Evolutionary conservation across 352 stramenopile species (phyloP).

Genomic region (Detonula confervacea): DNA sequence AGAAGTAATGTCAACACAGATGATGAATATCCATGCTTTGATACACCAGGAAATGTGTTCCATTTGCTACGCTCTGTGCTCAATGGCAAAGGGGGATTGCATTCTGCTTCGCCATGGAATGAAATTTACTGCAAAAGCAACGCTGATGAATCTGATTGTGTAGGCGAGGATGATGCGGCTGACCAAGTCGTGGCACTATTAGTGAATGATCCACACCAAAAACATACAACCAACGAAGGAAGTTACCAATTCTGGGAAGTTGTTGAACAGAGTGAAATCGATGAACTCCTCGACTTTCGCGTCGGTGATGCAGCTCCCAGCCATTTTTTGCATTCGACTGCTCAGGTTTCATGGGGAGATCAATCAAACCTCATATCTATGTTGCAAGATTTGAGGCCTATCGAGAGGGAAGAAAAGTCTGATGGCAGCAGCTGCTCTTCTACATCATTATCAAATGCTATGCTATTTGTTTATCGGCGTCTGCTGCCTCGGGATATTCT

Average conservation of each 20-base stretch:
- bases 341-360: constrained; percentile 17
- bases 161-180: too few species aligned
- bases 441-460: constrained; percentile 7
- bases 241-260: constrained; percentile 41
- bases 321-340: constrained; percentile 71
- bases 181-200: constrained; percentile 51
- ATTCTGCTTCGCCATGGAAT: constrained; percentile 60
- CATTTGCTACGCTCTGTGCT: constrained; percentile 57
- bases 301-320: constrained; percentile 72
- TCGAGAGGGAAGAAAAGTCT: constrained; percentile 13
- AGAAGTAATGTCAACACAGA: constrained; percentile 3
- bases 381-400: constrained; percentile 19
- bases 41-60: constrained; percentile 53
- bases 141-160: not conserved
- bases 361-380: constrained; percentile 8
- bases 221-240: not conserved
- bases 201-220: constrained; percentile 31
- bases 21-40: constrained; percentile 40
- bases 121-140: constrained; percentile 9
- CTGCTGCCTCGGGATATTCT: constrained; percentile 62
- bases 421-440: constrained; percentile 10
- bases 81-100: constrained; percentile 33
- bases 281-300: constrained; percentile 69
- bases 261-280: constrained; percentile 45
- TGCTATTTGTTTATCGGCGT: constrained; percentile 56